These are phyloP conservation scores for Colletotrichum endophyticum DNA, from an alignment of 2,329 filamentous ascomycete genomes.

Conservation along the genomic window DNA sequence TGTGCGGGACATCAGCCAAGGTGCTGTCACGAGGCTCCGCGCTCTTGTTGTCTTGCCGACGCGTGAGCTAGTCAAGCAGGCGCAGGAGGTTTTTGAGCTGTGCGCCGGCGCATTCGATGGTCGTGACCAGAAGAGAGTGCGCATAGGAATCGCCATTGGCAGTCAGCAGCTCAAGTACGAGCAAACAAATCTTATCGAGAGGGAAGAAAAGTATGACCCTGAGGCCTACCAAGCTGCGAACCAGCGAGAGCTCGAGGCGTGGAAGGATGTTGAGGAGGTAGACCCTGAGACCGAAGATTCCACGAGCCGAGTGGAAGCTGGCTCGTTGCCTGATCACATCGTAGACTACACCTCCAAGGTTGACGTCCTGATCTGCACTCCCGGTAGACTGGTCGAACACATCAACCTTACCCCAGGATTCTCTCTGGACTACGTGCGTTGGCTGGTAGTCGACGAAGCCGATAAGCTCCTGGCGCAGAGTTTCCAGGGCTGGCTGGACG, in stretches of 20 bases:
- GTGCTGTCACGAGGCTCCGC: constrained; percentile 69
- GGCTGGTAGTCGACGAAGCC: constrained; percentile 93
- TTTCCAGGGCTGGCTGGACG: constrained; percentile 87
- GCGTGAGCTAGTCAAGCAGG: constrained; percentile 87
- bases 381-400: constrained; percentile 90
- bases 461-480: constrained; percentile 90
- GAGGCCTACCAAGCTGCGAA: constrained; percentile 55
- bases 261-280: constrained; percentile 47
- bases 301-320: constrained; percentile 22
- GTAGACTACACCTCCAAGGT: constrained; percentile 72
- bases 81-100: constrained; percentile 76
- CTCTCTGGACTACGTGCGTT: constrained; percentile 76
- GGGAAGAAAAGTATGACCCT: constrained; percentile 67
- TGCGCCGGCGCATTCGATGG: constrained; percentile 69
- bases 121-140: constrained; percentile 67
- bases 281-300: constrained; percentile 46
- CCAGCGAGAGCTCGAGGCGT: constrained; percentile 39
- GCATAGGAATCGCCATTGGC: constrained; percentile 83
- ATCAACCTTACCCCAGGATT: constrained; percentile 85
- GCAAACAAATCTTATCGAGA: constrained; percentile 52
- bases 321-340: constrained; percentile 64
- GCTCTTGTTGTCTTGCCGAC: constrained; percentile 90
- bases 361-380: constrained; percentile 90
- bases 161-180: constrained; percentile 76
- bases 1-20: constrained; percentile 74